Percentiles rank a stretch among this genome's conserved stretches.
Evolutionary conservation across 2,329 filamentous ascomycete species (phyloP).

Genomic region (Phialemoniopsis sp.): DNA sequence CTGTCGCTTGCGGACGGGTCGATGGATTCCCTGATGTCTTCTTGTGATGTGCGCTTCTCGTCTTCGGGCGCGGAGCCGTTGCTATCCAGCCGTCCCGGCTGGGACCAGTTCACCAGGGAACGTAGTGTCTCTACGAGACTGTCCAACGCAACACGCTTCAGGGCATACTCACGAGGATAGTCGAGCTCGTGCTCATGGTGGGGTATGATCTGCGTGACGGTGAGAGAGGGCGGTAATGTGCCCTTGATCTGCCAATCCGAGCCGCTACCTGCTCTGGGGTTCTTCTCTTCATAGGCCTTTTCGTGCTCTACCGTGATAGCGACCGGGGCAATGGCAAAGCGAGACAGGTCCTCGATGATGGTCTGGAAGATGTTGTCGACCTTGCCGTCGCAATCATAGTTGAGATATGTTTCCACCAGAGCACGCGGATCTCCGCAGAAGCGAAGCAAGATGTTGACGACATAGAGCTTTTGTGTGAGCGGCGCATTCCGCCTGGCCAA

Average conservation of each 20-base stretch:
- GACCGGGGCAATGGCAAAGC: conserved; percentile 77
- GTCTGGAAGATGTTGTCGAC: conserved; percentile 97
- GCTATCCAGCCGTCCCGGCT: conserved; percentile 58
- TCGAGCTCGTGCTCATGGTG: conserved; percentile 59
- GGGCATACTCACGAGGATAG: conserved; percentile 81
- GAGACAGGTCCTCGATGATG: conserved; percentile 89
- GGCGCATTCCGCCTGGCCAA: conserved; percentile 85
- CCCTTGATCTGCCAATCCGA: conserved; percentile 83
- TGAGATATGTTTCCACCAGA: conserved; percentile 91
- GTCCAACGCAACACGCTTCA: conserved; percentile 87
- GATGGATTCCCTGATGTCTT: conserved; percentile 65
- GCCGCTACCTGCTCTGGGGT: conserved; percentile 53
- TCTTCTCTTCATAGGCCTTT: conserved; percentile 80
- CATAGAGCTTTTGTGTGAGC: conserved; percentile 85
- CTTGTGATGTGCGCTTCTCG: conserved; percentile 49
- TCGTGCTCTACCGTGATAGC: conserved; percentile 73
- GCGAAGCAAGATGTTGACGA: conserved; percentile 79
- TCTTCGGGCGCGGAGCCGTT: conserved; percentile 41
- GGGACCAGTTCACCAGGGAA: conserved; percentile 90
- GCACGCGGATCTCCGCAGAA: conserved; percentile 83
- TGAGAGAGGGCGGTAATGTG: conserved; percentile 82
- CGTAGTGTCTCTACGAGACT: conserved; percentile 83
- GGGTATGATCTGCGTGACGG: conserved; percentile 68
- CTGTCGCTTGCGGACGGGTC: conserved; percentile 64
- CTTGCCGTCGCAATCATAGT: conserved; percentile 95